Percentiles rank a stretch among this genome's conserved stretches.
These are phyloP conservation scores for Plasmodium fragile DNA, from an alignment of 169 alveolate genomes.

Conservation along the genomic window DNA sequence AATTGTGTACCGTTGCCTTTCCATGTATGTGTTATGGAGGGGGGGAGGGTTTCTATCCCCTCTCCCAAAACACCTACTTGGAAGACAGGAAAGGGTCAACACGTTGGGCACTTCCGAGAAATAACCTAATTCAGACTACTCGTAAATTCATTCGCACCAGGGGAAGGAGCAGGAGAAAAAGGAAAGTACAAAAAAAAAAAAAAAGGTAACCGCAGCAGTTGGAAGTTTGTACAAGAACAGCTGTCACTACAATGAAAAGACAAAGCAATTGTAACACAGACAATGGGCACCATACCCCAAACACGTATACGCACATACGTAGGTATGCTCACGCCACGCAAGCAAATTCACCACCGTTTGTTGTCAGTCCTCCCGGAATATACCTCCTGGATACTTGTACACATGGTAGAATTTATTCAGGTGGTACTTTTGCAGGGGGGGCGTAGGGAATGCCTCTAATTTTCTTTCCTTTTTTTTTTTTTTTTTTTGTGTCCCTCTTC, in stretches of 20 bases:
- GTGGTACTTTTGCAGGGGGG: neutral
- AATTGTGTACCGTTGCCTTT: neutral
- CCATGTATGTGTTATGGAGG: neutral
- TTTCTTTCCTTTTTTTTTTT: neutral
- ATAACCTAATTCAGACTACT: slow-evolving; percentile 79
- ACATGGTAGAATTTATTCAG: neutral
- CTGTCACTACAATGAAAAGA: neutral
- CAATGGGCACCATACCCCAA: neutral
- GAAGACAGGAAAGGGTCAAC: neutral
- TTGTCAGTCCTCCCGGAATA: neutral
- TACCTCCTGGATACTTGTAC: neutral
- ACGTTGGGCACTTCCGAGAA: slow-evolving; percentile 18
- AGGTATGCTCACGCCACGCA: neutral
- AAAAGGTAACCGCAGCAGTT: neutral
- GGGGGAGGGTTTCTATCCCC: neutral
- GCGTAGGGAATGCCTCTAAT: neutral
- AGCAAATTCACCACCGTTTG: neutral
- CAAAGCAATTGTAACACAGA: neutral
- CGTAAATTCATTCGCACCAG: slow-evolving; percentile 70
- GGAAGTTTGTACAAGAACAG: neutral
- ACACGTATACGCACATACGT: neutral
- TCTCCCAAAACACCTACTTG: neutral
- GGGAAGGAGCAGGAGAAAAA: neutral
- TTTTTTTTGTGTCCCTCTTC: neutral
- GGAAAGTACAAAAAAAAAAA: neutral